A percentile compares a stretch with the other conserved stretches of the same genome.
Evolutionary conservation across 352 stramenopile species (phyloP).

Genomic region (Phytophthora syringae): DNA sequence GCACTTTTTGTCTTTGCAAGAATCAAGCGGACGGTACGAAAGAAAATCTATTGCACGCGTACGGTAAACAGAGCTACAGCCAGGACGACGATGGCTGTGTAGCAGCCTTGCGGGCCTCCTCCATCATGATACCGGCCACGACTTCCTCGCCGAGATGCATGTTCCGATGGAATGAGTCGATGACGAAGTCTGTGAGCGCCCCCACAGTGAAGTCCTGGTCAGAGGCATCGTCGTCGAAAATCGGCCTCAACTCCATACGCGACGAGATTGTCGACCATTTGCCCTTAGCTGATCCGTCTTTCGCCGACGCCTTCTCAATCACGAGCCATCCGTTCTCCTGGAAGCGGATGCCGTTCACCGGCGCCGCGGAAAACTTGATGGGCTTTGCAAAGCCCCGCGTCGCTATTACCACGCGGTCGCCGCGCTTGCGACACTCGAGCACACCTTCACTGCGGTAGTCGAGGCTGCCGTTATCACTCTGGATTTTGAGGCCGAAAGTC

Average conservation of each 20-base stretch:
- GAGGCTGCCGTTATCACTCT: constrained; percentile 35
- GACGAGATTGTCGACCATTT: constrained; percentile 33
- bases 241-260: constrained; percentile 34
- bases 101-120: constrained; percentile 30
- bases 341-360: constrained; percentile 49
- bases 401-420: constrained; percentile 52
- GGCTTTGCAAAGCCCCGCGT: constrained; percentile 50
- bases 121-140: constrained; percentile 35
- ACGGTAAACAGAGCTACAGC: constrained; percentile 6
- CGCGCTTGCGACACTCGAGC: constrained; percentile 37
- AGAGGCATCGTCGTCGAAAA: constrained; percentile 32
- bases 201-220: constrained; percentile 42
- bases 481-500: constrained; percentile 44
- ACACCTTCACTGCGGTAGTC: constrained; percentile 52
- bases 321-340: constrained; percentile 53
- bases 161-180: constrained; percentile 45
- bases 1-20: constrained; percentile 3
- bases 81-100: constrained; percentile 13
- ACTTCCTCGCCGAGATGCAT: constrained; percentile 38
- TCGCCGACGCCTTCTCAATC: constrained; percentile 31
- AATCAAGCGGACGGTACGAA: not conserved
- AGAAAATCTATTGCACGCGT: constrained; percentile 32
- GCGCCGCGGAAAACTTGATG: constrained; percentile 46
- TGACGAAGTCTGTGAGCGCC: constrained; percentile 40
- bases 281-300: constrained; percentile 15